phyloP scores from a whole-genome alignment of 805 yeast species.

The Metschnikowia lochheadii region DNA sequence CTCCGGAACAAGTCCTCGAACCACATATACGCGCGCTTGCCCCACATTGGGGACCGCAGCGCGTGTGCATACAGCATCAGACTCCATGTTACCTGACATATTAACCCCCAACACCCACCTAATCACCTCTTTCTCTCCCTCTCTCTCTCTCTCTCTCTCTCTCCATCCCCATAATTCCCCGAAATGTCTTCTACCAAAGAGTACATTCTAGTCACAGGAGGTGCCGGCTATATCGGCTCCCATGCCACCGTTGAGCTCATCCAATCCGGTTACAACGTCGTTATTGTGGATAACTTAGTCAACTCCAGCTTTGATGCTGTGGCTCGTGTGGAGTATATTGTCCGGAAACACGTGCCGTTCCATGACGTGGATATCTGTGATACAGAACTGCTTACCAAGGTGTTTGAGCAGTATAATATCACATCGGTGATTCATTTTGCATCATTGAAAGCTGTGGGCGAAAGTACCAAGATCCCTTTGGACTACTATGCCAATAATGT shows the following conservation, averaged over 20 bases:
- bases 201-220: slow-evolving; percentile 72
- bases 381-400: slow-evolving; percentile 40
- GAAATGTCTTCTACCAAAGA: not conserved
- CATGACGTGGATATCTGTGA: slow-evolving; percentile 55
- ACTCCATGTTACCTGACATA: not conserved
- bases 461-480: slow-evolving; percentile 64
- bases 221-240: slow-evolving; percentile 84
- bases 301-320: slow-evolving; percentile 68
- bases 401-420: slow-evolving; percentile 48
- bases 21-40: not conserved
- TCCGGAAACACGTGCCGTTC: slow-evolving; percentile 49
- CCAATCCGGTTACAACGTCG: slow-evolving; percentile 60
- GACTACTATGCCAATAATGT: slow-evolving; percentile 67
- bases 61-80: not conserved
- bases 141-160: no score
- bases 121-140: no score
- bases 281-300: slow-evolving; percentile 66
- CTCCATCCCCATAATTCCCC: no score
- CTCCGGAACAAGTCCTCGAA: slow-evolving; percentile 2
- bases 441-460: slow-evolving; percentile 81
- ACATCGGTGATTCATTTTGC: slow-evolving; percentile 73
- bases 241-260: slow-evolving; percentile 68
- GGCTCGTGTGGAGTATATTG: slow-evolving; percentile 54
- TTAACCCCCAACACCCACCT: not conserved
- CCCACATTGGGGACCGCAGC: not conserved